Evolutionary conservation across 768 basidiomycete species (phyloP), one percentile per base, ranked within the genome.

Genomic region (Rhodotorula graminis): DNA sequence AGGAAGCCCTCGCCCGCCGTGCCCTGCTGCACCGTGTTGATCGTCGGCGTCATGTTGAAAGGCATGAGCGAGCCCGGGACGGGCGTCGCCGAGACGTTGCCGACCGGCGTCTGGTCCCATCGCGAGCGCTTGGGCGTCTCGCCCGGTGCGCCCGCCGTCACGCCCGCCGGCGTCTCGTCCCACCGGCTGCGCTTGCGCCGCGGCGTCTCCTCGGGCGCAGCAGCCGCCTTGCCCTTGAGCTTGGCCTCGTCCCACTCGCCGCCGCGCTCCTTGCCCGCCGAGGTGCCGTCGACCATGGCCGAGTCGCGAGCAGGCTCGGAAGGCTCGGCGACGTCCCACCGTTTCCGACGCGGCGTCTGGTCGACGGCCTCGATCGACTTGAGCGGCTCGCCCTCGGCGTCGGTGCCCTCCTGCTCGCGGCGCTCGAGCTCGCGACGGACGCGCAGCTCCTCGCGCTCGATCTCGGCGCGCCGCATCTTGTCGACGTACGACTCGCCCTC

Each of bases 131-230:
- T 94, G 42, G 91, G 90, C 27, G 89, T 87, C 76, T 91, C 88
- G 53, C 84, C 83, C 15, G 83, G 80, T 50, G 82, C 80, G 16
- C 79, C 76, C 47, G 79, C 69, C 7, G 65, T 73, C 44, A 58
- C 71, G 68, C 92, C 92, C 9, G 89, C 86, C 19, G 94, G 93
- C 0, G 93, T 87, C 64, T 93, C 92, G 81, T 98, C 95, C 95
- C 95, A 97, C 61, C 95, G 86, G 67, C 94, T 97, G 76, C 92
- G 88, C 71, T 92, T 89, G 82, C 95, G 95, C 83, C 91, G 93
- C 57, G 91, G 88, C 33, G 88, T 88, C 67, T 89, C 87, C 29
- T 71, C 69, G 68, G 40, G 84, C 61, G 55, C 56, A 42, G 87
- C 81, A 65, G 88, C 87, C 77, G 91, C 87, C 80, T 90, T 88